Percentiles rank a stretch among this genome's conserved stretches.
These are phyloP conservation scores for Tympanopsis confertula DNA, from an alignment of 2,329 filamentous ascomycete species.

Conservation along the genomic window DNA sequence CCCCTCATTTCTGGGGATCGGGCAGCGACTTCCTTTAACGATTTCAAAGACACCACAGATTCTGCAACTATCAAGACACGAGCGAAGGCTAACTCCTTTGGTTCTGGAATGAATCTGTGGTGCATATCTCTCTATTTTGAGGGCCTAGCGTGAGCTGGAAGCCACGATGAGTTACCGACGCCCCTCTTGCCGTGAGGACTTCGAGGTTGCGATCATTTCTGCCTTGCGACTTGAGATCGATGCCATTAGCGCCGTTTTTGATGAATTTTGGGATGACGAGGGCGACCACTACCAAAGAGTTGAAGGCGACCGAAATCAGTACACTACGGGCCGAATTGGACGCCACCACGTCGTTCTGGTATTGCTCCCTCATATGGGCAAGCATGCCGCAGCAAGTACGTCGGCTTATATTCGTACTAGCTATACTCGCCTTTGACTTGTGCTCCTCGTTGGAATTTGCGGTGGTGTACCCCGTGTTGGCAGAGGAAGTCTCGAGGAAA, in stretches of 20 bases:
- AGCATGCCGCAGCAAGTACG: slow-evolving; percentile 8
- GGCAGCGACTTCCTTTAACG: no score
- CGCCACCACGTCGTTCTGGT: slow-evolving; percentile 15
- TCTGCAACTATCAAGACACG: no score
- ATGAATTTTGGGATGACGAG: background rate
- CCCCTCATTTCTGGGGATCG: no score
- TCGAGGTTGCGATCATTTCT: background rate
- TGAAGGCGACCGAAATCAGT: slow-evolving; percentile 14
- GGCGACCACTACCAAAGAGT: slow-evolving; percentile 9
- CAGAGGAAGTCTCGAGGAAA: background rate
- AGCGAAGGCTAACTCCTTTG: no score
- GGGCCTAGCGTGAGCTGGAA: no score
- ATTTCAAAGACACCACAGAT: no score
- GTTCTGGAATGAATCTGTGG: no score
- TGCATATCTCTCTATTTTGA: no score
- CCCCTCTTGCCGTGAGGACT: background rate
- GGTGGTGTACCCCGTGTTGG: slow-evolving; percentile 8
- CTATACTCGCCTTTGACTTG: slow-evolving; percentile 9
- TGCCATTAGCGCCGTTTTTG: background rate
- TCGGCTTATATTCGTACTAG: slow-evolving; percentile 5
- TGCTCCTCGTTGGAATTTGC: slow-evolving; percentile 9
- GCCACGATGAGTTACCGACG: no score
- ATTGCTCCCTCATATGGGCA: slow-evolving; percentile 15
- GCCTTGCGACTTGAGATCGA: background rate
- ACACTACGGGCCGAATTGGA: slow-evolving; percentile 13